Base-by-base conservation (phyloP, 1,284 basidiomycete genomes). In the Uromyces viciae-fabae region DNA sequence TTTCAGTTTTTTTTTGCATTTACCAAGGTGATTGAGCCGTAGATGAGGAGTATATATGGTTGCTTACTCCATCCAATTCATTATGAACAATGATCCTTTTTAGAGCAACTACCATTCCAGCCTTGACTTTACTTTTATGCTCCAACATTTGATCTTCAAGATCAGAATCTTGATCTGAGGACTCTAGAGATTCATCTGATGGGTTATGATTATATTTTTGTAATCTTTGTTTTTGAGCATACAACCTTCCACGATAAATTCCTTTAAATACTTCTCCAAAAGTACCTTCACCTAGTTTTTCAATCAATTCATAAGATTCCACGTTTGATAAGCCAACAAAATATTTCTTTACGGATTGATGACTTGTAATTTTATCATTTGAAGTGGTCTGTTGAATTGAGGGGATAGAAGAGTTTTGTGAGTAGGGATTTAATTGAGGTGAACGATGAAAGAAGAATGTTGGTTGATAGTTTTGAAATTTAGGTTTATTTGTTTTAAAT, bases 31-130 rank as follows among this genome's bases (percentile, higher is more conserved):
- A n/a, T n/a, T n/a, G n/a, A n/a, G n/a, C 43, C 71, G 31, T 71
- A 38, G 33, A 14, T 42, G 25, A 69, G 42, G 60, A 19, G 19
- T 22, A 74, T 22, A 33, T 58, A 19, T 42, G 40, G 52, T 71
- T n/a, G 60, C 68, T 76, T 42, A 97, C 93, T 74, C 95, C 96
- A 86, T 95, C 94, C 85, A 94, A 94, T 86, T 95, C 93, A 83
- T 95, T 94, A 86, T 98, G 95, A 90, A 98, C 94, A 69, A 96
- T 89, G 82, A 99, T 95, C 72, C 94, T 91, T 86, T 99, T 99
- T 68, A 99, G 87, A 1, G 96, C 96, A 8, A 99, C 94, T 0
- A 89, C 87, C 8, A 87, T 88, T 0, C 90, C 89, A 33, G 83
- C 76, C 40, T 82, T 49, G 3, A 85, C 83, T 15, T 80, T 79